Percentiles rank a stretch among this genome's conserved stretches.
phyloP scores from a whole-genome alignment of 108 stramenopile species.

The Cyclotella distinguenda region DNA sequence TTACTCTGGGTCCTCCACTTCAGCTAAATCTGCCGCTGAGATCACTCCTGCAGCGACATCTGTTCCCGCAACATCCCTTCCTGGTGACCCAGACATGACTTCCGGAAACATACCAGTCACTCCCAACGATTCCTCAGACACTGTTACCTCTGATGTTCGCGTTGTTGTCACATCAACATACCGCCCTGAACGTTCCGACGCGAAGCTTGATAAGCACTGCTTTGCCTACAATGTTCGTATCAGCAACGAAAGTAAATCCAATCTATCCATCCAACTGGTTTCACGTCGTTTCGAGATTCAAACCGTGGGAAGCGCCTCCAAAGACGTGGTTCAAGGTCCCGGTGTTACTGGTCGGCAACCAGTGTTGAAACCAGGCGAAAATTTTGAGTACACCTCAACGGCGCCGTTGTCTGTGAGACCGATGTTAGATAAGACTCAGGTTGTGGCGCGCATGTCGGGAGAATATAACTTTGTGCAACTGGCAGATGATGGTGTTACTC shows the following conservation, averaged over 20 bases:
- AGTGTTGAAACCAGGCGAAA: conserved; percentile 89
- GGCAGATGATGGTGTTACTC: conserved; percentile 76
- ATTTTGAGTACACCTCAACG: conserved; percentile 90
- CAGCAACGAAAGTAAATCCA: conserved; percentile 75
- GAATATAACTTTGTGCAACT: conserved; percentile 81
- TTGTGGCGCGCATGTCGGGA: conserved; percentile 87
- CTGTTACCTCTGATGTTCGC: conserved; percentile 66
- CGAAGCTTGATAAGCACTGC: conserved; percentile 79
- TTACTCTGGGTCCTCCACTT: conserved; percentile 16
- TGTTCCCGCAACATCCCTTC: conserved; percentile 62
- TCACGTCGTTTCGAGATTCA: conserved; percentile 90
- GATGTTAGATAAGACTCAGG: conserved; percentile 80
- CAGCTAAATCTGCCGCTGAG: conserved; percentile 24
- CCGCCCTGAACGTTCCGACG: conserved; percentile 86
- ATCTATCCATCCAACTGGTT: conserved; percentile 78
- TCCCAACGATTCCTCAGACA: conserved; percentile 69
- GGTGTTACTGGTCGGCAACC: conserved; percentile 91
- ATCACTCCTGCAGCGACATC: conserved; percentile 8
- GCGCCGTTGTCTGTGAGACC: conserved; percentile 82
- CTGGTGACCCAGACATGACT: conserved; percentile 84
- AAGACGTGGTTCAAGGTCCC: conserved; percentile 89
- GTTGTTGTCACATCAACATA: conserved; percentile 84
- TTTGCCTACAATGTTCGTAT: conserved; percentile 94
- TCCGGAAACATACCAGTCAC: conserved; percentile 64
- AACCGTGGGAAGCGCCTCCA: conserved; percentile 74